These are phyloP conservation scores for Bryopsis sp. DNA, from an alignment of 139 green algal genomes.

Conservation along the genomic window DNA sequence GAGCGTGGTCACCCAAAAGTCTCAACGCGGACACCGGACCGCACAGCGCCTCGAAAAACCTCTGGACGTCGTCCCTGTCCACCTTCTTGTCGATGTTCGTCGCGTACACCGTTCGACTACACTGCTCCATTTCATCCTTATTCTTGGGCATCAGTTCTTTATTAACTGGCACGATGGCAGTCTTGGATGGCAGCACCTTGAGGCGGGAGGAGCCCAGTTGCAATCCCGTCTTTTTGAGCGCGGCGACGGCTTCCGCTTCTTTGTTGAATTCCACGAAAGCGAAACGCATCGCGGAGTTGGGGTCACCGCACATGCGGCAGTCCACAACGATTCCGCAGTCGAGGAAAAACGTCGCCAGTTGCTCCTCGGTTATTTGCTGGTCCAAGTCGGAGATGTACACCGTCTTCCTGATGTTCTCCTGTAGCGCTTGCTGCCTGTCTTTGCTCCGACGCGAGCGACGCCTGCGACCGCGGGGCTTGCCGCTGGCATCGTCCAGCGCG, in stretches of 20 bases:
- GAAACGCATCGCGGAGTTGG: constrained; percentile 85
- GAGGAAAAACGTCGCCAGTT: constrained; percentile 58
- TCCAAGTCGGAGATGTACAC: constrained; percentile 74
- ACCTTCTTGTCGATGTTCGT: constrained; percentile 90
- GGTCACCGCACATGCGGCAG: constrained; percentile 89
- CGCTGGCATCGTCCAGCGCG: neutral
- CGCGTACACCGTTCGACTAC: constrained; percentile 80
- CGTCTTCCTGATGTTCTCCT: constrained; percentile 71
- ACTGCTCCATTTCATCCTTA: constrained; percentile 39
- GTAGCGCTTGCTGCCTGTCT: constrained; percentile 36
- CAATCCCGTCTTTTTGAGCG: constrained; percentile 46
- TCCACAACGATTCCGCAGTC: constrained; percentile 73
- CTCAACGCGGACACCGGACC: constrained; percentile 49
- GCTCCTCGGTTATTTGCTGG: constrained; percentile 60
- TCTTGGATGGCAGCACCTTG: constrained; percentile 82
- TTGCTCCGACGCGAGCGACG: constrained; percentile 3
- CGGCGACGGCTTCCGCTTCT: constrained; percentile 44
- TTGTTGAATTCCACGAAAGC: constrained; percentile 89
- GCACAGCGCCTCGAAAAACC: constrained; percentile 87
- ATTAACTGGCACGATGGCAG: constrained; percentile 92
- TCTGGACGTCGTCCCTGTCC: constrained; percentile 49
- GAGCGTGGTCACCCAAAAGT: constrained; percentile 79
- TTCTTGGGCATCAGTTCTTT: constrained; percentile 61
- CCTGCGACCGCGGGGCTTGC: neutral
- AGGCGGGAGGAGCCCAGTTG: constrained; percentile 64